Evolutionary conservation across 495 filamentous ascomycete species (phyloP).

Genomic region (Bacidia gigantensis): DNA sequence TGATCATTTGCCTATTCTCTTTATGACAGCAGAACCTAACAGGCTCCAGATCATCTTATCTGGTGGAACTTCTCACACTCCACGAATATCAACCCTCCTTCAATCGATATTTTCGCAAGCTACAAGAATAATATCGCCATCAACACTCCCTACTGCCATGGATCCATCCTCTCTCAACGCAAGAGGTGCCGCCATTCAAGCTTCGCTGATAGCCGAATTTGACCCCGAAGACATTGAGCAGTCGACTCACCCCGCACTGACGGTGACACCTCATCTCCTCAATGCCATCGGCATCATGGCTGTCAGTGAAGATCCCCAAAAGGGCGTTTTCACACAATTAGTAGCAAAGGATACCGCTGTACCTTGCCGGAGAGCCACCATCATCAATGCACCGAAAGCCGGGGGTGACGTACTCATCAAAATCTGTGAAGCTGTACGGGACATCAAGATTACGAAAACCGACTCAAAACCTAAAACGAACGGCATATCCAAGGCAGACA

Average conservation of each 20-base stretch:
- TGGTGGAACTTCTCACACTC: slow-evolving; percentile 85
- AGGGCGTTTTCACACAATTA: slow-evolving; percentile 60
- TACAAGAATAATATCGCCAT: slow-evolving; percentile 69
- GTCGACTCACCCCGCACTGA: slow-evolving; percentile 89
- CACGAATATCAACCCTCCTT: slow-evolving; percentile 70
- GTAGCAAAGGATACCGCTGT: slow-evolving; percentile 77
- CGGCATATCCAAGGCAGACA: slow-evolving; percentile 35
- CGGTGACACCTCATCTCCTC: slow-evolving; percentile 75
- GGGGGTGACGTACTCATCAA: slow-evolving; percentile 80
- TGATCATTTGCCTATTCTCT: neutral
- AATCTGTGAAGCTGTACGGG: slow-evolving; percentile 68
- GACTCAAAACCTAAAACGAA: slow-evolving; percentile 51
- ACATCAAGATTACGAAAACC: slow-evolving; percentile 82
- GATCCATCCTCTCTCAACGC: slow-evolving; percentile 87
- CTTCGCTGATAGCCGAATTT: slow-evolving; percentile 81
- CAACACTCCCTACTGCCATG: slow-evolving; percentile 60
- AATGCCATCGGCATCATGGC: slow-evolving; percentile 81
- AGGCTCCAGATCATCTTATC: slow-evolving; percentile 60
- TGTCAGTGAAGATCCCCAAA: slow-evolving; percentile 42
- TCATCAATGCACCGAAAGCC: slow-evolving; percentile 55
- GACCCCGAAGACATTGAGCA: slow-evolving; percentile 88
- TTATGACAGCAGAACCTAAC: too few species aligned
- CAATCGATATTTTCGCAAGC: slow-evolving; percentile 63
- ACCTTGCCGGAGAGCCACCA: slow-evolving; percentile 68
- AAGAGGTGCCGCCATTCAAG: slow-evolving; percentile 89